phyloP scores from a whole-genome alignment of 768 basidiomycete genomes.

The Auriscalpium vulgare region DNA sequence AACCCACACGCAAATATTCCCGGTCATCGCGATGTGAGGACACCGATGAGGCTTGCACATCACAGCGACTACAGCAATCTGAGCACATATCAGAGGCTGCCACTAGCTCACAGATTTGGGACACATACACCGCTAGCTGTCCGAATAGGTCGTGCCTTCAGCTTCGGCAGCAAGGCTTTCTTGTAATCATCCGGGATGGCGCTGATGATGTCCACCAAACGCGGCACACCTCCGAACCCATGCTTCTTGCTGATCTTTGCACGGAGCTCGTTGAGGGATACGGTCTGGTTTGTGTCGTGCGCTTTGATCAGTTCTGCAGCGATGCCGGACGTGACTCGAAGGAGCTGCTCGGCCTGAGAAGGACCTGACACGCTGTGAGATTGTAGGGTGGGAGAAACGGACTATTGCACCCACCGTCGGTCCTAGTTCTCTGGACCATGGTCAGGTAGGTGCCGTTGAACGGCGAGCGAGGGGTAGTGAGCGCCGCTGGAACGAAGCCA shows the following conservation, averaged over 20 bases:
- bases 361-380: constrained; percentile 36
- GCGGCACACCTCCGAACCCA: constrained; percentile 76
- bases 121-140: constrained; percentile 88
- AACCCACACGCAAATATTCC: constrained; percentile 95
- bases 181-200: constrained; percentile 98
- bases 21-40: constrained; percentile 99
- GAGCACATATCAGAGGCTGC: background rate
- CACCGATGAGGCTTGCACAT: constrained; percentile 99
- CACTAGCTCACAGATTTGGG: background rate
- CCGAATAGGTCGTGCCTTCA: constrained; percentile 89
- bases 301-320: constrained; percentile 90
- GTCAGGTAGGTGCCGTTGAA: background rate
- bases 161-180: constrained; percentile 79
- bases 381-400: background rate
- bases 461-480: no score
- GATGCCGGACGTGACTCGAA: constrained; percentile 90
- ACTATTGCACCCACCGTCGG: constrained; percentile 24
- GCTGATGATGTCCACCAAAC: constrained; percentile 95
- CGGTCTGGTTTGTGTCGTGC: constrained; percentile 65
- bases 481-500: no score
- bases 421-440: constrained; percentile 36
- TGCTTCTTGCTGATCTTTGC: constrained; percentile 86
- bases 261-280: constrained; percentile 85
- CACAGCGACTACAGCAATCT: constrained; percentile 99
- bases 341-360: constrained; percentile 83